These are phyloP conservation scores for Dimocarpus longan DNA, from an alignment of 345 rosid genomes.

Conservation along the genomic window DNA sequence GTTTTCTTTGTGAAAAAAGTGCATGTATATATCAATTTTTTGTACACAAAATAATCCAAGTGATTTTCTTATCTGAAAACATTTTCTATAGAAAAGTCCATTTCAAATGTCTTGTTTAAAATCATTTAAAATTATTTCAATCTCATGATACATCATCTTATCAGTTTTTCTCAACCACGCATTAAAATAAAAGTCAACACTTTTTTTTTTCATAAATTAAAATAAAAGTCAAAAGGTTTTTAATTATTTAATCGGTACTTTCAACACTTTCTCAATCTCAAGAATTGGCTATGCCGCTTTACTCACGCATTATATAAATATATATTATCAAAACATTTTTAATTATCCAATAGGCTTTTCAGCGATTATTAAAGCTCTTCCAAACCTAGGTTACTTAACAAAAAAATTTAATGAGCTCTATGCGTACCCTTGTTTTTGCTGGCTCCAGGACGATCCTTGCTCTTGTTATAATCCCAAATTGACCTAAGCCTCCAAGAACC, in stretches of 20 bases:
- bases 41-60: too few species aligned
- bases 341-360: too few species aligned
- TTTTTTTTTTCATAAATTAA: too few species aligned
- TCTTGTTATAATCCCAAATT: slow-evolving; percentile 62
- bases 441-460: slow-evolving; percentile 51
- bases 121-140: neutral
- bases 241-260: neutral
- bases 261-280: neutral
- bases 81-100: too few species aligned
- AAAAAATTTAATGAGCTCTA: neutral
- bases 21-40: too few species aligned
- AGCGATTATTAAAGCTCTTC: neutral
- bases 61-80: too few species aligned
- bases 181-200: too few species aligned
- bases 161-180: neutral
- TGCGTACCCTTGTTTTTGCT: slow-evolving; percentile 46
- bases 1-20: too few species aligned
- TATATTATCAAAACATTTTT: too few species aligned
- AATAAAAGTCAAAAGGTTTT: neutral
- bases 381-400: neutral
- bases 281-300: neutral
- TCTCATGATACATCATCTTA: neutral
- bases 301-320: neutral
- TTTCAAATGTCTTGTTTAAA: too few species aligned
- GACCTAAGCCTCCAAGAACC: slow-evolving; percentile 65